These are phyloP conservation scores for Saturnispora halmiae DNA, from an alignment of 805 yeast genomes.

Conservation along the genomic window DNA sequence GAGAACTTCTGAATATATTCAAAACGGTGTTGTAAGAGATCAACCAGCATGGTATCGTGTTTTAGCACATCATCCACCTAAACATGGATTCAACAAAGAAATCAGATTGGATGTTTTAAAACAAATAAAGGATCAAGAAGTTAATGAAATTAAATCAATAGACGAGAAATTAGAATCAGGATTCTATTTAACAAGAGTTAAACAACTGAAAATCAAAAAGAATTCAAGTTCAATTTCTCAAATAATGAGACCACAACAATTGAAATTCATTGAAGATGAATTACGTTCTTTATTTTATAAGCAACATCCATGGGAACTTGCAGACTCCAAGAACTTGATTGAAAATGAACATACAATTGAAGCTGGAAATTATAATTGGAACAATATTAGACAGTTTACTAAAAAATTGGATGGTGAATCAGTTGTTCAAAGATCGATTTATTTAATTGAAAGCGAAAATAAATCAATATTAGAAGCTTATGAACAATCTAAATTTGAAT, in stretches of 20 bases:
- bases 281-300: constrained; percentile 73
- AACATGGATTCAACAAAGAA: constrained; percentile 46
- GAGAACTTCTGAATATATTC: constrained; percentile 68
- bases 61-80: constrained; percentile 77
- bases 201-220: constrained; percentile 29
- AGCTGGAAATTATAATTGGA: constrained; percentile 56
- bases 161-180: constrained; percentile 13
- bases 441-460: constrained; percentile 34
- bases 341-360: constrained; percentile 63
- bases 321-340: constrained; percentile 75
- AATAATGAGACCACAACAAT: constrained; percentile 43
- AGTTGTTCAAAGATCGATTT: constrained; percentile 67
- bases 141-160: constrained; percentile 16
- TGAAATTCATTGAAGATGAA: constrained; percentile 66
- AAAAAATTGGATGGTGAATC: constrained; percentile 84
- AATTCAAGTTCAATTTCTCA: constrained; percentile 18
- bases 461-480: constrained; percentile 55
- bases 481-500: constrained; percentile 80
- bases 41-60: constrained; percentile 90
- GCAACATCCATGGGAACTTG: constrained; percentile 97
- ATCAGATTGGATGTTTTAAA: constrained; percentile 26
- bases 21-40: constrained; percentile 54
- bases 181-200: constrained; percentile 40
- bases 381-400: constrained; percentile 57
- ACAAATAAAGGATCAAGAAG: constrained; percentile 18